Evolutionary conservation across 441 rosid species (phyloP).

Genomic region (Pelargonium myrrhifolium): DNA sequence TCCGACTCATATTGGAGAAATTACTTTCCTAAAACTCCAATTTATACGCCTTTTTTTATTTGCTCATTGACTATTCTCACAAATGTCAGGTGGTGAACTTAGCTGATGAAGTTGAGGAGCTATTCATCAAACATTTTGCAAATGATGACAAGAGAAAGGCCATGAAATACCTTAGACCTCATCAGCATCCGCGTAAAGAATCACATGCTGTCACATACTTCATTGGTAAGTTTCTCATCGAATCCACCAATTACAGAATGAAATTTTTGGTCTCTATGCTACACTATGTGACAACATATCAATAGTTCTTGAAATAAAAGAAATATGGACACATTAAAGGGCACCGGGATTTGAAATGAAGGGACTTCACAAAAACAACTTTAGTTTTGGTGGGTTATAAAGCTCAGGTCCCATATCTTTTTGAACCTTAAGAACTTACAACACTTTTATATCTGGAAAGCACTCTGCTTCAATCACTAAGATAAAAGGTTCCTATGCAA

Average conservation of each 20-base stretch:
- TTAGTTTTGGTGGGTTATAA: constrained; percentile 31
- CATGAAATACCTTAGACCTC: constrained; percentile 73
- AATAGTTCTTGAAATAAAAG: constrained; percentile 24
- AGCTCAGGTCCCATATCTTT: constrained; percentile 29
- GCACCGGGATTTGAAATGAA: constrained; percentile 33
- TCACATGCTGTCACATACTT: constrained; percentile 44
- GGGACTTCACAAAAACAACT: constrained; percentile 22
- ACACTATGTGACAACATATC: constrained; percentile 19
- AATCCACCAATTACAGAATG: too few relatives aligned
- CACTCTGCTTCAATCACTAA: too few relatives aligned
- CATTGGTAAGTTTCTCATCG: too few relatives aligned
- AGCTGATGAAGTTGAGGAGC: constrained; percentile 84
- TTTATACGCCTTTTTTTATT: too few relatives aligned
- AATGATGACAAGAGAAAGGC: constrained; percentile 71
- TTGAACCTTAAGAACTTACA: constrained; percentile 16
- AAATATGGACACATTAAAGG: constrained; percentile 35
- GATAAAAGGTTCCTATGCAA: constrained; percentile 2
- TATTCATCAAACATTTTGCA: constrained; percentile 70
- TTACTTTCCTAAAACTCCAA: too few relatives aligned
- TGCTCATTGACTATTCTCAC: constrained; percentile 4
- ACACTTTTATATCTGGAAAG: too few relatives aligned
- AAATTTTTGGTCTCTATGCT: too few relatives aligned
- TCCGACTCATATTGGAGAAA: too few relatives aligned
- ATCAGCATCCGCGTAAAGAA: constrained; percentile 51
- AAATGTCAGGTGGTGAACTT: constrained; percentile 70